phyloP scores from a whole-genome alignment of 2,329 filamentous ascomycete species.

The Scytalidium sp. region DNA sequence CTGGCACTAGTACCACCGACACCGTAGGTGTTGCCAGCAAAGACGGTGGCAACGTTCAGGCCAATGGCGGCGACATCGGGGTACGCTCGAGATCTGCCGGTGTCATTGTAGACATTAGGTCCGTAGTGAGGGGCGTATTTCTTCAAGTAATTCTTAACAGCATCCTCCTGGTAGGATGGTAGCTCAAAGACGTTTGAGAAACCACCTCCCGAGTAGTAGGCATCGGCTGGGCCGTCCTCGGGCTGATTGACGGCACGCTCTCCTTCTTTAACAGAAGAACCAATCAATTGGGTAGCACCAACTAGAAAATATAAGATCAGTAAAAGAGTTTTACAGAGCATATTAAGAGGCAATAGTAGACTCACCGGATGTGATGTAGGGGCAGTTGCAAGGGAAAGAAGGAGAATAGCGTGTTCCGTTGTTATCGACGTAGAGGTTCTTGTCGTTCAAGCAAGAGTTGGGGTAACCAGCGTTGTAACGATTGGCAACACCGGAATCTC shows the following conservation, averaged over 20 bases:
- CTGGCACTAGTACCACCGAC: conserved; percentile 32
- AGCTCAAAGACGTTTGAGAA: conserved; percentile 41
- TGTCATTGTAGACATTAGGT: conserved; percentile 17
- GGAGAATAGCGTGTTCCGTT: conserved; percentile 29
- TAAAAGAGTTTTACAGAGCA: neutral
- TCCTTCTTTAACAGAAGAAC: conserved; percentile 41
- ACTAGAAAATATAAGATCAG: conserved; percentile 7
- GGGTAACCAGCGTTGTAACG: conserved; percentile 14
- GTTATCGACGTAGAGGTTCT: conserved; percentile 8
- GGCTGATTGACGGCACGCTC: conserved; percentile 32
- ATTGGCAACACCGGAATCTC: conserved; percentile 43
- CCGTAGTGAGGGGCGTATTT: conserved; percentile 17
- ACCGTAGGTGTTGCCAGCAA: conserved; percentile 10
- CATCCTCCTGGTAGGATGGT: conserved; percentile 20
- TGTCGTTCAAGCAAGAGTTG: conserved; percentile 12
- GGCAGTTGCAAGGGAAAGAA: conserved; percentile 63
- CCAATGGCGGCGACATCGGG: conserved; percentile 23
- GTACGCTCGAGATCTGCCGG: conserved; percentile 17
- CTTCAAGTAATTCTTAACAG: conserved; percentile 17
- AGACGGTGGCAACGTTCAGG: conserved; percentile 15
- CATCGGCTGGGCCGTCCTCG: conserved; percentile 32
- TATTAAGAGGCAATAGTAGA: neutral
- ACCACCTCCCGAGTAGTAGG: conserved; percentile 40
- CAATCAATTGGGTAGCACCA: conserved; percentile 12
- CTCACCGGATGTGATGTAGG: conserved; percentile 64